Conservation (phyloP, 345 rosid species). For the Hibiscus mutabilis region DNA sequence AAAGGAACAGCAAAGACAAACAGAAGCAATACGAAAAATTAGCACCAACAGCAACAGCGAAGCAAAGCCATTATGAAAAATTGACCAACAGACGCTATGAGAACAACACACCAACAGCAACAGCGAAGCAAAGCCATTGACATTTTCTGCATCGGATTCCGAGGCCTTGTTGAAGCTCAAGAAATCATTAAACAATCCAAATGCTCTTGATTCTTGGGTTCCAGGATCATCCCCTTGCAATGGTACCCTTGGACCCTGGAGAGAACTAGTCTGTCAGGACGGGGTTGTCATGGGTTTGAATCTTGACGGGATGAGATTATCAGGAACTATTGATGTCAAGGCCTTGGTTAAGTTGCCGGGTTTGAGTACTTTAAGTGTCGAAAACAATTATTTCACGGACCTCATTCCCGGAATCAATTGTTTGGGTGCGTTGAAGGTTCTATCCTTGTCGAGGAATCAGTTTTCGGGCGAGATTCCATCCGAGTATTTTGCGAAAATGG, state of each 20-base stretch:
- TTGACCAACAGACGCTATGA: too few relatives aligned
- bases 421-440: conserved; percentile 36
- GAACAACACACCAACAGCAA: not conserved
- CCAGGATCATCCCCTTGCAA: conserved; percentile 46
- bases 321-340: conserved; percentile 51
- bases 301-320: conserved; percentile 49
- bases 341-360: conserved; percentile 34
- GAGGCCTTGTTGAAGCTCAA: conserved; percentile 59
- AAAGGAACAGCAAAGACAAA: not conserved
- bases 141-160: conserved; percentile 34
- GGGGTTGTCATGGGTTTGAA: conserved; percentile 47
- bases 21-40: not conserved
- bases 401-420: conserved; percentile 51
- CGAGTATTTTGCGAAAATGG: conserved; percentile 46
- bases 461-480: conserved; percentile 59
- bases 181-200: conserved; percentile 37
- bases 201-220: conserved; percentile 58
- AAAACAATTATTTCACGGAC: conserved; percentile 58
- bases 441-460: conserved; percentile 49
- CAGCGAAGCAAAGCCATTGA: too few relatives aligned
- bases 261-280: conserved; percentile 41
- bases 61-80: too few relatives aligned
- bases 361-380: conserved; percentile 53
- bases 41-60: too few relatives aligned
- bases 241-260: conserved; percentile 26